phyloP scores from a whole-genome alignment of 176 grass and related monocot species.

The Triticum timopheevii region DNA sequence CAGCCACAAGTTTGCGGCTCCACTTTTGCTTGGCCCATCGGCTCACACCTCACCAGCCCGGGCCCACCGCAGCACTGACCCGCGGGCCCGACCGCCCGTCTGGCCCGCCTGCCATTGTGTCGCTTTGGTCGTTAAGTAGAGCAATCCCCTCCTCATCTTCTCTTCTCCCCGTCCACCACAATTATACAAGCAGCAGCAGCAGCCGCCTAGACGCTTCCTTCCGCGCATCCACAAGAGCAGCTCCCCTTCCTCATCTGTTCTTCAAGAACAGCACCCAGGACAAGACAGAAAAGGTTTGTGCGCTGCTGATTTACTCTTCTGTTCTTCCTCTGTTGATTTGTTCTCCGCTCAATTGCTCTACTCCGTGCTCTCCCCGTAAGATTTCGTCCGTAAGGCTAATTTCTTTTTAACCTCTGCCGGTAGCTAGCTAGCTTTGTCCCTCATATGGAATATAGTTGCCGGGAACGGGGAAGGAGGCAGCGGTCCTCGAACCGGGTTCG shows the following conservation, averaged over 20 bases:
- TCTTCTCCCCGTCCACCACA: neutral
- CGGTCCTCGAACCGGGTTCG: too few relatives aligned
- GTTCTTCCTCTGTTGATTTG: neutral
- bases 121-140: neutral
- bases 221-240: neutral
- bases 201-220: neutral
- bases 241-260: neutral
- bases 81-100: rapidly evolving
- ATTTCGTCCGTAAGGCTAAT: neutral
- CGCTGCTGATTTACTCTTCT: neutral
- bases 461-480: too few relatives aligned
- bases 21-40: neutral
- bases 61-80: neutral
- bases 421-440: slow-evolving; percentile 1
- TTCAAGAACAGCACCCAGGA: too few relatives aligned
- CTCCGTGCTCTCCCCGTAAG: neutral
- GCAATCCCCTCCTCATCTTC: neutral
- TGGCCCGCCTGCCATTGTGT: neutral
- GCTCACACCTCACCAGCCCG: neutral
- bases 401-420: neutral
- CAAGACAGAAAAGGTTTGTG: neutral
- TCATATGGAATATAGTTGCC: too few relatives aligned
- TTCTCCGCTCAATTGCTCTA: neutral
- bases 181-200: neutral
- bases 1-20: neutral